Evolutionary conservation across 2,329 filamentous ascomycete species (phyloP), one percentile per base, ranked within the genome.

Genomic region (Aspergillus fumigatiaffinis): DNA sequence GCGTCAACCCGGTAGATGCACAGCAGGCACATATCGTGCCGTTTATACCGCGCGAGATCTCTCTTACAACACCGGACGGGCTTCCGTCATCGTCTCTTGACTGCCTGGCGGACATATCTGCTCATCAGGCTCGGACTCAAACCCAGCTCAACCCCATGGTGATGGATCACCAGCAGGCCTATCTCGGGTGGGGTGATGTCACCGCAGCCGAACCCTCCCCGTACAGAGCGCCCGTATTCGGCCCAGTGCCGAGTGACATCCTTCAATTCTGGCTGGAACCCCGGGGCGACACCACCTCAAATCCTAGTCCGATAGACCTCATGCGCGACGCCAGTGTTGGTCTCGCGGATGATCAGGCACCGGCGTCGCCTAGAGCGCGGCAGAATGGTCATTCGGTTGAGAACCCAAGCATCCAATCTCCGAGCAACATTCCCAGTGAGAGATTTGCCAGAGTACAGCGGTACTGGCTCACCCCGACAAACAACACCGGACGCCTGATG

Each of bases 401-500:
- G 29, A 63, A 60, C 6, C 58, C 67, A 26, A 62, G 60, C 8
- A 58, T 55, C 25, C 67, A 67, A 51, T 59, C 60, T 1, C 62
- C 62, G 14, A 53, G 58, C 29, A 62, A 66, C 42, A 75, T 76
- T 12, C 76, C 76, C 4, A 75, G 67, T 55, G 76, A 79, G 55
- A 66, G 76, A 5, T 79, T 78, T 55, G 64, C 70, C 32, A 74
- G 69, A 52, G 74, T 79, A 1, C 74, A 78, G 56, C 68, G 72
- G 28, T 77, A 71, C 59, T 79, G 76, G 76, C 62, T 75, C 20
- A 72, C 71, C 50, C 71, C 75, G 29, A 63, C 72, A 2, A 74
- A 72, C 50, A 68, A 70, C 35, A 69, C 69, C 3, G 67, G 75
- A 3, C 72, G 76, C 1, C 66, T 77, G 21, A 77, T 78, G 66